These are phyloP conservation scores for Amauroascus niger DNA, from an alignment of 2,329 filamentous ascomycete species.

Conservation along the genomic window DNA sequence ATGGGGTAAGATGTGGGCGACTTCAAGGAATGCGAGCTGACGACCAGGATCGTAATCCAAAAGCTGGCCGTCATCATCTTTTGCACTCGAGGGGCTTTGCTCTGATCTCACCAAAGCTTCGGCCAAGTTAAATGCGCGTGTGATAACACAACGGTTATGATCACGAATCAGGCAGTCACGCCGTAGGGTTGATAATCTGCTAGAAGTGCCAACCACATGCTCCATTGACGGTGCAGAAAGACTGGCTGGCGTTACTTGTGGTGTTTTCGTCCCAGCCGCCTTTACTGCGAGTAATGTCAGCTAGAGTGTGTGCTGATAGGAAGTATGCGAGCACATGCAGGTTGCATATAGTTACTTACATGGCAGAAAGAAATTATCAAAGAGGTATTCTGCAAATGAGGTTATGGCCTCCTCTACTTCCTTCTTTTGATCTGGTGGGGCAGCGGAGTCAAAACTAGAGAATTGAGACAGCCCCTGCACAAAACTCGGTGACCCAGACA, in stretches of 20 bases:
- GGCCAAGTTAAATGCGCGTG: constrained; percentile 16
- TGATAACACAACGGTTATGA: constrained; percentile 18
- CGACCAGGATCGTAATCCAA: constrained; percentile 8
- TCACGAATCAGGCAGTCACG: constrained; percentile 19
- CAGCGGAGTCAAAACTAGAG: constrained; percentile 4
- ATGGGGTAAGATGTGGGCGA: constrained; percentile 20
- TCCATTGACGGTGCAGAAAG: constrained; percentile 10
- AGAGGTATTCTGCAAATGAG: constrained; percentile 15
- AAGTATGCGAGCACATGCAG: too few relatives aligned
- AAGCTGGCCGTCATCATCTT: constrained; percentile 17
- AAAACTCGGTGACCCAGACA: constrained; percentile 4
- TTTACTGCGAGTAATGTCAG: constrained; percentile 13
- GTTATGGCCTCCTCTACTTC: constrained; percentile 8
- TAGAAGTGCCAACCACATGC: constrained; percentile 14
- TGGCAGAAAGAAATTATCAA: constrained; percentile 18
- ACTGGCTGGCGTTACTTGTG: constrained; percentile 16
- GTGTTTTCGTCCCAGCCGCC: constrained; percentile 16
- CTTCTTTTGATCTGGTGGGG: constrained; percentile 2
- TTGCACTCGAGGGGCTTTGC: constrained; percentile 11
- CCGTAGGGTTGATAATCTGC: constrained; percentile 16
- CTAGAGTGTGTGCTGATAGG: too few relatives aligned
- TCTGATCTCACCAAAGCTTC: constrained; percentile 14
- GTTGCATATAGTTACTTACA: too few relatives aligned
- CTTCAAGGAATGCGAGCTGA: constrained; percentile 14
- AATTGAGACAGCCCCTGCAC: constrained; percentile 9